Conservation (phyloP, 139 green algal species). For the Tetraselmis striata region DNA sequence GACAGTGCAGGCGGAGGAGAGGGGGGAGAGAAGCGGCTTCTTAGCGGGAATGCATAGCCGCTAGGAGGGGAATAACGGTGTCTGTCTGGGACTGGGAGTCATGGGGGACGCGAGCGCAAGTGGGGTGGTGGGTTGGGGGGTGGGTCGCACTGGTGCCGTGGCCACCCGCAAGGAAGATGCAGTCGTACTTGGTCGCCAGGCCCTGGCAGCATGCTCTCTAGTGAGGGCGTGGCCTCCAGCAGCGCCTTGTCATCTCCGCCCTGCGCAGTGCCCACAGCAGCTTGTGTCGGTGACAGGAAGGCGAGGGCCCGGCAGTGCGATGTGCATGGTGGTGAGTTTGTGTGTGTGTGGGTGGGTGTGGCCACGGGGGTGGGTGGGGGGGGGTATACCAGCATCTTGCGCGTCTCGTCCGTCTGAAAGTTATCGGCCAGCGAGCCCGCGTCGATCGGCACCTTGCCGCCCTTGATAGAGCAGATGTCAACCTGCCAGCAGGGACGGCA, state of each 20-base stretch:
- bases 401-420: conserved; percentile 8
- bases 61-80: conserved; percentile 15
- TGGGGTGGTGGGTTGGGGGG: too few relatives aligned
- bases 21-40: conserved; percentile 18
- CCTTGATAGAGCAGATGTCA: conserved; percentile 22
- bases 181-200: conserved; percentile 21
- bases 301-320: too few relatives aligned
- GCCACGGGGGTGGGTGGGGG: too few relatives aligned
- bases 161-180: conserved; percentile 33
- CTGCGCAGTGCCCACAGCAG: too few relatives aligned
- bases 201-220: conserved; percentile 7
- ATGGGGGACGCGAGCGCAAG: too few relatives aligned
- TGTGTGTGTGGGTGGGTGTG: not conserved
- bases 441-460: conserved; percentile 32
- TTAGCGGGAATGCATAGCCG: not conserved
- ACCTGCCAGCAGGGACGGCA: conserved; percentile 27
- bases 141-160: conserved; percentile 32
- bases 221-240: conserved; percentile 18
- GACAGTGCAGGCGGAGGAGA: not conserved
- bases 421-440: conserved; percentile 7
- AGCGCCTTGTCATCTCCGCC: conserved; percentile 18
- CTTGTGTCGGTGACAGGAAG: too few relatives aligned
- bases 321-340: too few relatives aligned
- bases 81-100: too few relatives aligned
- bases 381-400: not conserved